A percentile compares a stretch with the other conserved stretches of the same genome.
phyloP scores from a whole-genome alignment of 176 grass and related monocot species.

The Juncus inflexus region DNA sequence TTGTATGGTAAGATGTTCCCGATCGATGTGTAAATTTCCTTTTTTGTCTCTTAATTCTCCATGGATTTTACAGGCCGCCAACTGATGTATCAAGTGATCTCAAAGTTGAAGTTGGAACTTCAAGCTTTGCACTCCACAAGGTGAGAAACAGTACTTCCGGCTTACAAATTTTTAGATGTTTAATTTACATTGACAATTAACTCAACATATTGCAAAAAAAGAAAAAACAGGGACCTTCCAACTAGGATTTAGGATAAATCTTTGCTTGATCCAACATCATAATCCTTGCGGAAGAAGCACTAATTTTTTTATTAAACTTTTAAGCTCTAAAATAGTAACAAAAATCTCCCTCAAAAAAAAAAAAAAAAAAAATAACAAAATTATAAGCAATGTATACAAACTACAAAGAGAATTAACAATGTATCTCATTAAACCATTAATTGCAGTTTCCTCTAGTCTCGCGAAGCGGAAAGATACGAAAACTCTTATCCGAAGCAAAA shows the following conservation, averaged over 20 bases:
- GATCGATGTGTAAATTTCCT: neutral
- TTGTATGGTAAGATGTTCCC: neutral
- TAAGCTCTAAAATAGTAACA: too few species aligned
- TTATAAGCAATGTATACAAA: neutral
- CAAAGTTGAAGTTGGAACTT: slow-evolving; percentile 72
- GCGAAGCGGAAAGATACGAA: slow-evolving; percentile 80
- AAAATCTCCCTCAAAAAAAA: neutral
- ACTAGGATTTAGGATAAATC: too few species aligned
- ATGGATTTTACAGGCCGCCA: slow-evolving; percentile 56
- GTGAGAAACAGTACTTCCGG: slow-evolving; percentile 31
- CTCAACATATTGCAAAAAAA: neutral
- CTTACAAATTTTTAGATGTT: neutral
- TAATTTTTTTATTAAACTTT: too few species aligned
- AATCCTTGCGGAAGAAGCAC: too few species aligned
- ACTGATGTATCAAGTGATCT: slow-evolving; percentile 97
- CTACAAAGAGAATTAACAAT: neutral
- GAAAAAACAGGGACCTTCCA: neutral
- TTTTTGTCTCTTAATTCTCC: slow-evolving; percentile 5
- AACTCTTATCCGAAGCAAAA: slow-evolving; percentile 59
- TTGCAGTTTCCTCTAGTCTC: slow-evolving; percentile 94
- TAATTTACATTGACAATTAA: slow-evolving; percentile 3
- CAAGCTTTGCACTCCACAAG: slow-evolving; percentile 97
- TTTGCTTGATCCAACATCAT: too few species aligned
- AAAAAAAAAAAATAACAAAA: neutral
- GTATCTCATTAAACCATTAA: neutral